Evolutionary conservation across 2,329 filamentous ascomycete genomes (phyloP), one percentile per base, ranked within the genome.

Genomic region (Sclerotinia nivalis): DNA sequence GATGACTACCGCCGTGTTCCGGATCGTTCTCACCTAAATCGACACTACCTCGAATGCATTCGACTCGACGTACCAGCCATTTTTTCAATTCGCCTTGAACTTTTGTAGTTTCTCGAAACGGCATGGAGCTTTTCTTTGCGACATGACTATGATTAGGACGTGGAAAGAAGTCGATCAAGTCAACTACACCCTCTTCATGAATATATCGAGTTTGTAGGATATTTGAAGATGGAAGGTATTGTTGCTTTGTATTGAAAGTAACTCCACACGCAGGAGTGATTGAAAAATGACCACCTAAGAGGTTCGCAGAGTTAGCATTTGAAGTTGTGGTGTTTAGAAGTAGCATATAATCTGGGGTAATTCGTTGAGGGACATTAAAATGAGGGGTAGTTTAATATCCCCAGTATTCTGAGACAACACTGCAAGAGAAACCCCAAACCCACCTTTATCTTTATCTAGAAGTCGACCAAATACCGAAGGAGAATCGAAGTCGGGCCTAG

Each of bases 171-270:
- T 93, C 91, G 22, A 91, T 83, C 43, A 93, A 78, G 69, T 91
- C 90, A 15, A 91, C 86, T 0, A 93, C 91, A 0, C 91, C 91
- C 69, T 91, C 87, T 74, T 93, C 91, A 72, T 90, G 87, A 73
- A 93, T 90, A 78, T 91, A 93, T n/a, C 91, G 85, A 1, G 91
- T 93, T 78, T 93, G 89, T 2, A 93, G 82, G 71, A 93, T 89
- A 75, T 91, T 93, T 61, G 89, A 90, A 13, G 88, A 91, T 0
- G 91, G 90, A 2, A 93, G 83, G 75, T 93, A 93, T 76, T 91
- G 88, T 80, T 93, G 91, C 78, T 93, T 93, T 49, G 88, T 92
- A 3, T 90, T 92, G 75, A 84, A 88, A 9, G 81, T 81, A 37
- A 85, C 77, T 13, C 82, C 79, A 1, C 80, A 74, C 2, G 84